Percentiles rank a stretch among this genome's conserved stretches.
Conservation (phyloP, 176 grass and related monocot species). For the Miscanthus lutarioriparius region DNA sequence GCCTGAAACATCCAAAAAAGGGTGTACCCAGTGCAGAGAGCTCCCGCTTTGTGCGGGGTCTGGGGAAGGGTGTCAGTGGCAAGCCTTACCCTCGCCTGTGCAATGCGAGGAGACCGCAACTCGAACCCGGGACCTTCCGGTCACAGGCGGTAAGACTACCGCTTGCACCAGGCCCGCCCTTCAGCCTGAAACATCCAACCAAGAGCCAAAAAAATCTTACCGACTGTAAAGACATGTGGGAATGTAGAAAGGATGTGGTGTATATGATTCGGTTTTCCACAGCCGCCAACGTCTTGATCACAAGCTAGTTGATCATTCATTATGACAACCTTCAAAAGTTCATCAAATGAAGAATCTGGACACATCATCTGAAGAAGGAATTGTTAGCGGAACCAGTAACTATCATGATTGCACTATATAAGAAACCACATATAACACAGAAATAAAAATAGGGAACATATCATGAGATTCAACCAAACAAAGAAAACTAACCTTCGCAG, state of each 20-base stretch:
- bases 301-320: slow-evolving; percentile 89
- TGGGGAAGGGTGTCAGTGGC: no score
- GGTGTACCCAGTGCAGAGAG: no score
- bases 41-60: no score
- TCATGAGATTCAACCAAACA: slow-evolving; percentile 24
- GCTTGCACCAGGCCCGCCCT: no score
- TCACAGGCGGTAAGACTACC: no score
- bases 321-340: slow-evolving; percentile 86
- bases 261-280: slow-evolving; percentile 79
- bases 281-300: slow-evolving; percentile 83
- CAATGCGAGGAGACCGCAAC: no score
- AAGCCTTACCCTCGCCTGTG: no score
- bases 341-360: slow-evolving; percentile 74
- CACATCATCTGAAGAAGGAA: slow-evolving; percentile 67
- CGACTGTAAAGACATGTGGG: slow-evolving; percentile 94
- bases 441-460: slow-evolving; percentile 26
- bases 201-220: slow-evolving; percentile 48
- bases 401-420: neutral
- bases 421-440: slow-evolving; percentile 13
- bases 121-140: no score
- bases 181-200: slow-evolving; percentile 28
- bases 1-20: slow-evolving; percentile 19
- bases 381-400: slow-evolving; percentile 13
- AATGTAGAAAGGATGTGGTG: slow-evolving; percentile 82
- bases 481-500: slow-evolving; percentile 62